Base-by-base conservation (phyloP, 768 basidiomycete species). In the Lentinula edodes region DNA sequence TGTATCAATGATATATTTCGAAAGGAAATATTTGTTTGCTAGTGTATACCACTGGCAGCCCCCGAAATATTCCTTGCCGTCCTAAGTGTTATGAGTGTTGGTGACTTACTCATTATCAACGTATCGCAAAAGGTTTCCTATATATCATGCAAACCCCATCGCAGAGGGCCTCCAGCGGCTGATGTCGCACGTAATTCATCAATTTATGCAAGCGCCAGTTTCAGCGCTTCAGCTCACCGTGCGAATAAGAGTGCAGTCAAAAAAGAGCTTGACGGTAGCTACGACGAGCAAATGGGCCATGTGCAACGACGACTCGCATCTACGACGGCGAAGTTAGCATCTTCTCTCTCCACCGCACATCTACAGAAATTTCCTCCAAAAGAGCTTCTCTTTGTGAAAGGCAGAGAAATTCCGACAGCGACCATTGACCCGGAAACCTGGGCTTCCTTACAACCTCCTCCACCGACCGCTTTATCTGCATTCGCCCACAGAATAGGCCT, bases 401-500 rank as follows among this genome's bases (percentile, higher is more conserved):
- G 68, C 60, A 67, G 69, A 69, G 70, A 73, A 65, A 69, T 72
- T 32, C 71, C 71, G 58, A 74, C 73, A n/a, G 68, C 78, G 9
- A 90, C 91, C 73, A 43, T 56, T 15, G 80, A 86, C 63, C 78
- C 87, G 38, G 83, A 88, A 63, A 72, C 78, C 63, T 93, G 90
- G 90, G 86, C 86, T 9, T 70, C 82, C 5, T 71, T 88, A 28
- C 90, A 91, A 68, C 88, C 89, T 0, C 85, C 89, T 1, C 88
- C 89, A 0, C 77, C 83, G 0, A 81, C 90, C 6, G 85, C 91
- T 5, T 80, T 94, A 66, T 76, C 83, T 51, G 89, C 92, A 1
- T 89, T 94, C 65, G 80, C 87, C 1, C 86, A 93, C 66, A 81
- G 92, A 64, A 82, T 90, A 69, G 90, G 91, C 38, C 84, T 93